Percentiles rank a stretch among this genome's conserved stretches.
phyloP scores from a whole-genome alignment of 2,329 filamentous ascomycete genomes.

The Metarhizium sp. region DNA sequence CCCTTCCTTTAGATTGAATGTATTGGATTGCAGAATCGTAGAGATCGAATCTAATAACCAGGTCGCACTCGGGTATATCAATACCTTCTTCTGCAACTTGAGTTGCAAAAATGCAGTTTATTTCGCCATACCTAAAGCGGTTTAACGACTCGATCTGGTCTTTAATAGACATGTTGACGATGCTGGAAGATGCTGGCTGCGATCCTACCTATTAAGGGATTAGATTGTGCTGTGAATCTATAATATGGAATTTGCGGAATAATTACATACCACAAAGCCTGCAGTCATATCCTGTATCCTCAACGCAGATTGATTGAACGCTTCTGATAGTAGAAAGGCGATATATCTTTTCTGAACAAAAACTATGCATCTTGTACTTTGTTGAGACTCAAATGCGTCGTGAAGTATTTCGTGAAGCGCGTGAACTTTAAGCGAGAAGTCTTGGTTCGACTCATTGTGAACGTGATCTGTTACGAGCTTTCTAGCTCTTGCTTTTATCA shows the following conservation, averaged over 20 bases:
- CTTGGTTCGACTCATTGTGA: neutral
- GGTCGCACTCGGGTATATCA: slow-evolving; percentile 58
- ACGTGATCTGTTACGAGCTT: neutral
- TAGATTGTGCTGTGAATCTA: neutral
- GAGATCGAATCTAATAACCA: slow-evolving; percentile 71
- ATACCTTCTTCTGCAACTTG: slow-evolving; percentile 60
- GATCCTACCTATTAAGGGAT: slow-evolving; percentile 18
- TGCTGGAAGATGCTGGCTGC: slow-evolving; percentile 28
- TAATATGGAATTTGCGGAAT: neutral
- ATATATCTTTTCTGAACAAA: slow-evolving; percentile 77
- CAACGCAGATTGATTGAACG: slow-evolving; percentile 51
- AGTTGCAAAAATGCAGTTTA: slow-evolving; percentile 59
- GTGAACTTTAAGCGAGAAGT: slow-evolving; percentile 66
- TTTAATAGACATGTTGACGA: slow-evolving; percentile 57
- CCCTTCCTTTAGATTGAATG: slow-evolving; percentile 83
- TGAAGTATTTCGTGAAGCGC: slow-evolving; percentile 51
- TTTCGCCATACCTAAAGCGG: slow-evolving; percentile 47
- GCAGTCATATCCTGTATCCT: slow-evolving; percentile 48
- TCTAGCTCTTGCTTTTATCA: neutral
- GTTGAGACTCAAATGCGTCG: slow-evolving; percentile 54
- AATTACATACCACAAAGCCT: slow-evolving; percentile 48
- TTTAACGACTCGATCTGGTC: slow-evolving; percentile 66
- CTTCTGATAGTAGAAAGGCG: slow-evolving; percentile 59
- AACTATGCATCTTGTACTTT: slow-evolving; percentile 57
- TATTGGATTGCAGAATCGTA: slow-evolving; percentile 90